Evolutionary conservation across 768 basidiomycete species (phyloP).

Genomic region (Xerocomus brunneocitrinus): DNA sequence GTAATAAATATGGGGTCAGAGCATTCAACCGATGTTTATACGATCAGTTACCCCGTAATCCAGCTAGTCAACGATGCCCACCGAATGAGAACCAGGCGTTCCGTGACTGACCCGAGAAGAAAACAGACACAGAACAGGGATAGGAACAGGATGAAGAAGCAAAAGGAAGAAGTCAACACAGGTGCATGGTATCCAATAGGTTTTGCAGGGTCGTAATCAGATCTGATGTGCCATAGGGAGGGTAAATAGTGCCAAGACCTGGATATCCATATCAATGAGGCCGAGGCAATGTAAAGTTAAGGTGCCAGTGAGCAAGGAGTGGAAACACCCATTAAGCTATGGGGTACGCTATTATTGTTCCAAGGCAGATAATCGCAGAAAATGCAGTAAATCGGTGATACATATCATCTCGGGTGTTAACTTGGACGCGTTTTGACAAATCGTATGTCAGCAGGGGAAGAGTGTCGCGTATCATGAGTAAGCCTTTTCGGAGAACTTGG

Average conservation of each 20-base stretch:
- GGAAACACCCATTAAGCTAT: constrained; percentile 16
- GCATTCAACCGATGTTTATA: constrained; percentile 9
- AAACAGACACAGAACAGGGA: constrained; percentile 6
- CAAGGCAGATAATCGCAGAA: constrained; percentile 17
- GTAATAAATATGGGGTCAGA: neutral
- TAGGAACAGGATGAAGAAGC: neutral
- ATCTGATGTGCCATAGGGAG: constrained; percentile 5
- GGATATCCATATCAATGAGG: constrained; percentile 12
- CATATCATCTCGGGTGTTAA: constrained; percentile 12
- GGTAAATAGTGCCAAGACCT: constrained; percentile 7
- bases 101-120: constrained; percentile 2
- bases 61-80: constrained; percentile 12
- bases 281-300: constrained; percentile 4
- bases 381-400: constrained; percentile 22
- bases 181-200: constrained; percentile 25
- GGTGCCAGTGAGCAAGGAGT: constrained; percentile 7
- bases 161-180: constrained; percentile 5
- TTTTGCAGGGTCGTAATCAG: constrained; percentile 11
- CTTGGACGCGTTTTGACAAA: neutral
- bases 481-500: constrained; percentile 42
- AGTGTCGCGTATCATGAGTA: constrained; percentile 37
- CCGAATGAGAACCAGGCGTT: constrained; percentile 1
- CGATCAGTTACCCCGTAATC: constrained; percentile 11
- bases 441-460: neutral
- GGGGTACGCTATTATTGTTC: constrained; percentile 18